Evolutionary conservation across 1,139 yeast genomes (phyloP), one percentile per base, ranked within the genome.

Genomic region (Lipomyces yarrowii): DNA sequence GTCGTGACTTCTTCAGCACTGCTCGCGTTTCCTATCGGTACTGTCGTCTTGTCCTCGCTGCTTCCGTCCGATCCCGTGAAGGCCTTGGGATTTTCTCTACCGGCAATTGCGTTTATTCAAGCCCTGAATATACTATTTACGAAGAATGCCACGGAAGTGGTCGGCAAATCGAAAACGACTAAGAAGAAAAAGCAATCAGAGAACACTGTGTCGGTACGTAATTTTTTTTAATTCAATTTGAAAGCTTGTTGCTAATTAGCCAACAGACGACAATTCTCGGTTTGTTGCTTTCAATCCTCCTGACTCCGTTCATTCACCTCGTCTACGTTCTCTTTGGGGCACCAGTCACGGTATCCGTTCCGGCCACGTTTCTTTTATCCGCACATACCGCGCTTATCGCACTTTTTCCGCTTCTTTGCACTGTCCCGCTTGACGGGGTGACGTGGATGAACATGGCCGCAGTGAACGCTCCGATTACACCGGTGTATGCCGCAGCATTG

Each of bases 251-350:
- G n/a, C 30, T 26, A 42, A n/a, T 18, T 18, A 51, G 3, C 11
- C 11, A 32, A 30, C 33, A 67, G 67, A 71, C 77, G 15, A 75
- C 79, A 7, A 62, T 76, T 13, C 70, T 79, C 48, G 77, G 81
- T 8, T 70, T 76, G 2, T 68, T 79, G 15, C 73, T 80, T 32
- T 68, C 88, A 6, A 65, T 81, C 13, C 68, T 84, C 15, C 78
- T 86, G 58, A 79, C 90, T 1, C 67, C 84, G 1, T 87, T 89
- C 2, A 76, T 89, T 0, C 85, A 84, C 72, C 72, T 81, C 0
- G 74, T 84, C 0, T 75, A 89, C 62, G 79, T 92, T 2, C 74
- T 92, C n/a, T 86, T 91, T 74, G 99, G 99, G 6, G 97, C 98
- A 0, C 98, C 98, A 30, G 80, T 90, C 56, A 80, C 86, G 1